Evolutionary conservation across 352 stramenopile genomes (phyloP).

Genomic region (Thalassiosira hispida): DNA sequence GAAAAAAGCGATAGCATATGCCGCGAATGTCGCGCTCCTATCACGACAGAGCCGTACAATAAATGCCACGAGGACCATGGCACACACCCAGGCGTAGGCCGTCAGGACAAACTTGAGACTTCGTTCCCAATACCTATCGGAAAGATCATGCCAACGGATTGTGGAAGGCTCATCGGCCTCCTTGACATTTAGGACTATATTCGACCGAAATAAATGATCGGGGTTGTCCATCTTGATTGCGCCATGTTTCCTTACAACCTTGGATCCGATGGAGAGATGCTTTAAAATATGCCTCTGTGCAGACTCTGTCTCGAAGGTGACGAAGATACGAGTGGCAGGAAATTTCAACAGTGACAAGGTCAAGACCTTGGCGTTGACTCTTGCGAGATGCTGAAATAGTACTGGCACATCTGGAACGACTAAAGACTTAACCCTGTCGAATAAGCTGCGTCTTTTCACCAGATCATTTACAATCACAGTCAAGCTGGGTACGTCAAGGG

Average conservation of each 20-base stretch:
- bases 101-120: slow-evolving; percentile 55
- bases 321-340: slow-evolving; percentile 63
- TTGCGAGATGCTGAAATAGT: slow-evolving; percentile 57
- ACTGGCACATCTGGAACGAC: slow-evolving; percentile 59
- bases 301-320: slow-evolving; percentile 79
- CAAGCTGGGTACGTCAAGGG: slow-evolving; percentile 55
- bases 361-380: slow-evolving; percentile 67
- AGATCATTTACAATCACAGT: slow-evolving; percentile 37
- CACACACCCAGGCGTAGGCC: slow-evolving; percentile 57
- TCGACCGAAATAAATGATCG: slow-evolving; percentile 65
- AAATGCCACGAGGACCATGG: slow-evolving; percentile 52
- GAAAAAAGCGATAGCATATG: slow-evolving; percentile 64
- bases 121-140: slow-evolving; percentile 63
- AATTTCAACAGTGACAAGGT: slow-evolving; percentile 61
- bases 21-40: slow-evolving; percentile 20
- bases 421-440: no score
- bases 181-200: slow-evolving; percentile 60
- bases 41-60: slow-evolving; percentile 56
- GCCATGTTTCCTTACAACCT: slow-evolving; percentile 48
- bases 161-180: slow-evolving; percentile 72
- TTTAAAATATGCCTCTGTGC: slow-evolving; percentile 65
- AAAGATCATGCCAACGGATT: slow-evolving; percentile 75
- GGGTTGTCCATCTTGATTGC: slow-evolving; percentile 49
- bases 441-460: no score
- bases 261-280: slow-evolving; percentile 60